A percentile compares a stretch with the other conserved stretches of the same genome.
Evolutionary conservation across 2,329 filamentous ascomycete genomes (phyloP).

Genomic region (Xylaria sp.): DNA sequence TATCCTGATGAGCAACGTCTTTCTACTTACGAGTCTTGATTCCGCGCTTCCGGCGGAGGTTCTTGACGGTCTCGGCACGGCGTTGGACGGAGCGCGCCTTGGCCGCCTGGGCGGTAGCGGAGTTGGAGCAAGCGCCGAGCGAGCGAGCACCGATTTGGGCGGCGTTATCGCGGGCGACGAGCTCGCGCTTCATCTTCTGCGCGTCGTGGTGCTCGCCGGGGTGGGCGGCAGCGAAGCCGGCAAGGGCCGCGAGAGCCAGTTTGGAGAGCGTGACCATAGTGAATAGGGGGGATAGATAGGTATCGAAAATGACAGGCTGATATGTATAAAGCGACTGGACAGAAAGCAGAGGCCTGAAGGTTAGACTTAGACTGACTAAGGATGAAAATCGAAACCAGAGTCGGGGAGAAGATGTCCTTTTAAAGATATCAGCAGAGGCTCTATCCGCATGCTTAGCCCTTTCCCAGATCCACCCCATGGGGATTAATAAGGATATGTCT

Average conservation of each 20-base stretch:
- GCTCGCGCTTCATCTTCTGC: constrained; percentile 38
- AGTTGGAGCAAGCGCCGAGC: constrained; percentile 44
- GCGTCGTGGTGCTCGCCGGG: constrained; percentile 38
- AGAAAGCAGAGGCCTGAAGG: background rate
- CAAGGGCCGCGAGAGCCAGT: constrained; percentile 27
- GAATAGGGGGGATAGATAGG: constrained; percentile 7
- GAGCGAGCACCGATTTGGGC: constrained; percentile 41
- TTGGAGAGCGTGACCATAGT: constrained; percentile 31
- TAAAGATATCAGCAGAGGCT: constrained; percentile 4
- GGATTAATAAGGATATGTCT: too few species aligned
- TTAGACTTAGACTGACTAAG: background rate
- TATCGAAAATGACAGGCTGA: background rate
- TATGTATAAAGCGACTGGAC: background rate
- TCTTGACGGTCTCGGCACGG: constrained; percentile 42
- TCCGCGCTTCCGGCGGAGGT: constrained; percentile 43
- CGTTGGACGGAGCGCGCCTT: constrained; percentile 45
- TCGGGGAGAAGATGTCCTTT: constrained; percentile 6
- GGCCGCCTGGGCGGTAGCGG: constrained; percentile 42
- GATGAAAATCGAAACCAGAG: constrained; percentile 5
- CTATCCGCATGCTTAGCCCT: background rate
- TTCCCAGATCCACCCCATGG: background rate
- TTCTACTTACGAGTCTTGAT: constrained; percentile 33
- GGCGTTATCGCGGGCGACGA: constrained; percentile 38
- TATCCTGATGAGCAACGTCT: too few species aligned
- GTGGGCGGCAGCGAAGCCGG: constrained; percentile 35